Percentiles rank a stretch among this genome's conserved stretches.
These are phyloP conservation scores for Diaporthe caulivora DNA, from an alignment of 2,329 filamentous ascomycete genomes.

Conservation along the genomic window DNA sequence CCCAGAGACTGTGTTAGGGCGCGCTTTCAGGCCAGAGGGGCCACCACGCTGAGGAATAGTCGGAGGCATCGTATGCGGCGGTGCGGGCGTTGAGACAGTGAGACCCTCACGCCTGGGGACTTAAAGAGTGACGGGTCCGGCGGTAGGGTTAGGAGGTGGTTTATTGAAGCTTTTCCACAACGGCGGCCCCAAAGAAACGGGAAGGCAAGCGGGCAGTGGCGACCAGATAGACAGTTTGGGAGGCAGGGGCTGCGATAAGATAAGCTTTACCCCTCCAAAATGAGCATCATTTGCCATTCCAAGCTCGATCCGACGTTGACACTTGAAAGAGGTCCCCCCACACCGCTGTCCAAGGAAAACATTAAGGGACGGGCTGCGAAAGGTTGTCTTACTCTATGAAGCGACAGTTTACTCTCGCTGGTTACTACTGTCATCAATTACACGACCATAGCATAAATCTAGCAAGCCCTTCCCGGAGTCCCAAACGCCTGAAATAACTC, in stretches of 20 bases:
- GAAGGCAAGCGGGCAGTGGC: not conserved
- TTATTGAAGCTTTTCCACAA: not conserved
- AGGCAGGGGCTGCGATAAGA: conserved; percentile 27
- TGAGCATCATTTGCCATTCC: not conserved
- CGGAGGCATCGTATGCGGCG: conserved; percentile 44
- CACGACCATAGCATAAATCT: conserved; percentile 27
- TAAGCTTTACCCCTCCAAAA: conserved; percentile 30
- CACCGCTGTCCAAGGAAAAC: too few relatives aligned
- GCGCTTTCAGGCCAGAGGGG: conserved; percentile 42
- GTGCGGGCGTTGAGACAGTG: not conserved
- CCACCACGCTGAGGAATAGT: conserved; percentile 48
- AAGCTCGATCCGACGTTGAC: not conserved
- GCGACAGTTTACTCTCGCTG: conserved; percentile 10
- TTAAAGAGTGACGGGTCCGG: not conserved
- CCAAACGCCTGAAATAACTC: conserved; percentile 35
- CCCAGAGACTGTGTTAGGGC: conserved; percentile 35
- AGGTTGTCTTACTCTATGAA: conserved; percentile 31
- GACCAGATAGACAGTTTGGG: not conserved
- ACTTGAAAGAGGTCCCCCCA: not conserved
- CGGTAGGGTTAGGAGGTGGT: conserved; percentile 14
- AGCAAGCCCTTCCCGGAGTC: conserved; percentile 11
- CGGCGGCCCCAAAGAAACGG: not conserved
- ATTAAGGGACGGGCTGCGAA: not conserved
- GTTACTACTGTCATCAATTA: conserved; percentile 28
- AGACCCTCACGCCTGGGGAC: not conserved